These are phyloP conservation scores for Metschnikowia gruessii DNA, from an alignment of 805 yeast species.

Conservation along the genomic window DNA sequence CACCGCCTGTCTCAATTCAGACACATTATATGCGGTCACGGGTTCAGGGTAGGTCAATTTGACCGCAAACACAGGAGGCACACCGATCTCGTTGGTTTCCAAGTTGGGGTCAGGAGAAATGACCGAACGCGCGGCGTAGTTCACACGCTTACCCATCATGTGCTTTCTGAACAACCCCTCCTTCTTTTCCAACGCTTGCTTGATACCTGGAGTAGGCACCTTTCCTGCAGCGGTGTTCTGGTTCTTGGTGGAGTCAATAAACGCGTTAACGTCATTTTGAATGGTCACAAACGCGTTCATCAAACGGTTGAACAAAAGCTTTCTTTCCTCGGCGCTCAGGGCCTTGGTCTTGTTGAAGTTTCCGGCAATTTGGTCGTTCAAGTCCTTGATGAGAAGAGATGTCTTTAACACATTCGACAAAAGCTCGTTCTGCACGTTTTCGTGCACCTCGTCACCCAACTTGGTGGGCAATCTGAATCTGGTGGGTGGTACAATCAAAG, in stretches of 20 bases:
- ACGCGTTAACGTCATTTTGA: constrained; percentile 93
- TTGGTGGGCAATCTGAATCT: constrained; percentile 96
- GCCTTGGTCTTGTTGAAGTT: constrained; percentile 47
- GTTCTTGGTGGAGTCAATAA: constrained; percentile 87
- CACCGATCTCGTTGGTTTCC: constrained; percentile 97
- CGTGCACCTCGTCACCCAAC: constrained; percentile 94
- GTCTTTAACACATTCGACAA: constrained; percentile 78
- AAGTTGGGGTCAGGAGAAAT: constrained; percentile 98
- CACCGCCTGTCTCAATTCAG: constrained; percentile 89
- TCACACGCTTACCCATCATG: constrained; percentile 99
- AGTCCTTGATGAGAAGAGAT: constrained; percentile 76
- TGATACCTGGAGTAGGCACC: constrained; percentile 88
- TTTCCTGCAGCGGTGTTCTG: constrained; percentile 68
- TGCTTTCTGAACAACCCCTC: constrained; percentile 98
- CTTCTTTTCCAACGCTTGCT: constrained; percentile 96
- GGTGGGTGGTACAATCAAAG: constrained; percentile 92
- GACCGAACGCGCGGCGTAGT: constrained; percentile 98
- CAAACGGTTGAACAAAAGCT: constrained; percentile 75
- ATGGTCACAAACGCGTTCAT: constrained; percentile 95
- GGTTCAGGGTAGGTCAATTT: constrained; percentile 98
- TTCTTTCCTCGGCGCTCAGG: constrained; percentile 65
- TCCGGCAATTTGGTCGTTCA: constrained; percentile 76
- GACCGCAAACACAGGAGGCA: constrained; percentile 96
- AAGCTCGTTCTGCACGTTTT: constrained; percentile 88
- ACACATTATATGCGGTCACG: constrained; percentile 86